These are phyloP conservation scores for Cicer arietinum DNA, from an alignment of 306 rosid species.

Conservation along the genomic window DNA sequence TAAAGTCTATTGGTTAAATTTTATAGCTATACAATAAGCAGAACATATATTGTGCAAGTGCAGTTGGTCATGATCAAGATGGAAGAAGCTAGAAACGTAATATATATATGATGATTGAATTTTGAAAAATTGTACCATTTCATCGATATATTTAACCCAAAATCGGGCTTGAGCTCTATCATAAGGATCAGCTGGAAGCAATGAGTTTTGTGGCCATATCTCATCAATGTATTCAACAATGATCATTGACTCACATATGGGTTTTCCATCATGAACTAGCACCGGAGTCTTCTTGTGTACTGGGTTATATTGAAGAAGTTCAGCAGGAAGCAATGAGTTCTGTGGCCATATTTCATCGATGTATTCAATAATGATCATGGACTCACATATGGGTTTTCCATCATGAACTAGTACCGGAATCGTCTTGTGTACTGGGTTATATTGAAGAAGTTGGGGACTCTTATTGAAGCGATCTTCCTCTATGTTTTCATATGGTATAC, in stretches of 20 bases:
- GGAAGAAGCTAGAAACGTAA: background rate
- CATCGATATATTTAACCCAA: conserved; percentile 53
- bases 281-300: conserved; percentile 58
- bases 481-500: conserved; percentile 51
- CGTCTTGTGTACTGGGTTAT: conserved; percentile 58
- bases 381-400: conserved; percentile 55
- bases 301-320: conserved; percentile 59
- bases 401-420: conserved; percentile 57
- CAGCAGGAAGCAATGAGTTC: conserved; percentile 48
- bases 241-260: conserved; percentile 57
- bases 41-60: background rate
- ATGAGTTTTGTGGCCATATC: conserved; percentile 53
- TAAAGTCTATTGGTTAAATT: background rate
- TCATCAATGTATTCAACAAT: conserved; percentile 64
- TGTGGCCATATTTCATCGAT: conserved; percentile 58
- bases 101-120: conserved; percentile 5
- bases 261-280: conserved; percentile 60
- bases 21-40: background rate
- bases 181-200: conserved; percentile 52
- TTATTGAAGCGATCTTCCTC: conserved; percentile 58
- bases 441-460: conserved; percentile 47
- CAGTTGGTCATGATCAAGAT: background rate
- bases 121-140: conserved; percentile 41
- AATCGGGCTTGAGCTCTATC: conserved; percentile 55
- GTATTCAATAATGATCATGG: conserved; percentile 57